phyloP scores from a whole-genome alignment of 2,329 filamentous ascomycete genomes.

The Beauveria sp. region DNA sequence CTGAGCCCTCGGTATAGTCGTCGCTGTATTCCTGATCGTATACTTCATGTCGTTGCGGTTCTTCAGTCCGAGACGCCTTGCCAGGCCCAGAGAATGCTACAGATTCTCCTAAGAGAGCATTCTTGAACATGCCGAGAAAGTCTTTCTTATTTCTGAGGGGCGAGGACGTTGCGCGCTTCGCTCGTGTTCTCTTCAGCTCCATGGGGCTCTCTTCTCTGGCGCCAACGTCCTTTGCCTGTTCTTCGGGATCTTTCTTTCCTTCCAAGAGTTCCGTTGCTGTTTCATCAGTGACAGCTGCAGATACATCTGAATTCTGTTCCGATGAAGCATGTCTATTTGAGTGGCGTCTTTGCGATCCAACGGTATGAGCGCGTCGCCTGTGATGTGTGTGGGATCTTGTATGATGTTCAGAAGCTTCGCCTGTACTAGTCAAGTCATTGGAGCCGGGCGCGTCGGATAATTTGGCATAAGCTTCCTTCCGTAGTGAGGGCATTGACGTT shows the following conservation, averaged over 20 bases:
- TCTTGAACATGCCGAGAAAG: conserved; percentile 50
- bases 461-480: neutral
- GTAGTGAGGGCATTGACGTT: neutral
- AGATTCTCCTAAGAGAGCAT: conserved; percentile 57
- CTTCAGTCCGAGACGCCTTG: conserved; percentile 40
- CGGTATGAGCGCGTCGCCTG: neutral
- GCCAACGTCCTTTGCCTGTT: conserved; percentile 19
- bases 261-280: conserved; percentile 7
- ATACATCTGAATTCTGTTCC: neutral
- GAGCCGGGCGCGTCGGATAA: neutral
- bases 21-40: conserved; percentile 19
- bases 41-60: conserved; percentile 28
- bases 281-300: neutral
- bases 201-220: conserved; percentile 21
- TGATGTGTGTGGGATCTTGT: neutral
- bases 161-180: conserved; percentile 43
- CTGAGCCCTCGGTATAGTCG: conserved; percentile 17
- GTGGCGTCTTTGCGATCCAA: neutral
- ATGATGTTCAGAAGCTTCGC: neutral
- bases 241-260: neutral
- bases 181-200: conserved; percentile 47
- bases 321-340: neutral
- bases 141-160: conserved; percentile 44
- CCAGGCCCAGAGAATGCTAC: conserved; percentile 36
- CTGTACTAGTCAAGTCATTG: neutral